These are phyloP conservation scores for Oryza meridionalis DNA, from an alignment of 176 grass and related monocot species.

Conservation along the genomic window DNA sequence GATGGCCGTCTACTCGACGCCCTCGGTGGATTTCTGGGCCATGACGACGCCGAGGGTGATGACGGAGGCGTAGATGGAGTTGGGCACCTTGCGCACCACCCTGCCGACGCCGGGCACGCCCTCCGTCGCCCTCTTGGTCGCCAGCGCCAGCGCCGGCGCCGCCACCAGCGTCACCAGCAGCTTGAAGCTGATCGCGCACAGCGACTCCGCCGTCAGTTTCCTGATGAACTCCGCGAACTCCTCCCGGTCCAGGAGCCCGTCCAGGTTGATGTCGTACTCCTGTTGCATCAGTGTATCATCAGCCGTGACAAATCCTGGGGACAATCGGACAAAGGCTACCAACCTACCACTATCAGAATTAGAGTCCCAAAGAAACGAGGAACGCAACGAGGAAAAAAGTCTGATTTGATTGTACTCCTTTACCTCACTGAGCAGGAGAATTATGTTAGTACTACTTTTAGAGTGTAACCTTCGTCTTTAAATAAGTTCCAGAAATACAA, in stretches of 20 bases:
- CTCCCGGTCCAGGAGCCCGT: conserved; percentile 85
- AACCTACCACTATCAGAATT: background rate
- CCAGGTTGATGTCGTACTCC: conserved; percentile 77
- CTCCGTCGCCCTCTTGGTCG: conserved; percentile 88
- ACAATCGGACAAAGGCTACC: background rate
- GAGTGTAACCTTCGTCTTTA: too few species aligned
- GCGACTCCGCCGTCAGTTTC: conserved; percentile 83
- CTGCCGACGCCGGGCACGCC: conserved; percentile 76
- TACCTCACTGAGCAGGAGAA: too few species aligned
- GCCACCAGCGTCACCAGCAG: conserved; percentile 71
- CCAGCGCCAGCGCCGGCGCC: conserved; percentile 71
- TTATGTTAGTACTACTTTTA: too few species aligned
- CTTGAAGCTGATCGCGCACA: conserved; percentile 66
- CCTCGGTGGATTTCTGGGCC: conserved; percentile 66
- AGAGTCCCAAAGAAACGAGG: too few species aligned
- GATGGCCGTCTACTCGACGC: conserved; percentile 38
- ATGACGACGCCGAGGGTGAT: conserved; percentile 77
- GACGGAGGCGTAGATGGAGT: conserved; percentile 73
- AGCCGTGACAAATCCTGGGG: background rate
- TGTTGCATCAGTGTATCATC: conserved; percentile 30
- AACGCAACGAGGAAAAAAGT: too few species aligned
- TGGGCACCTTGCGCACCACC: conserved; percentile 77
- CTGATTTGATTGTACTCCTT: too few species aligned
- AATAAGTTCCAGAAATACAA: too few species aligned
- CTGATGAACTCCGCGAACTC: conserved; percentile 89